Base-by-base conservation (phyloP, 2,329 filamentous ascomycete species). In the Meredithiella fracta region DNA sequence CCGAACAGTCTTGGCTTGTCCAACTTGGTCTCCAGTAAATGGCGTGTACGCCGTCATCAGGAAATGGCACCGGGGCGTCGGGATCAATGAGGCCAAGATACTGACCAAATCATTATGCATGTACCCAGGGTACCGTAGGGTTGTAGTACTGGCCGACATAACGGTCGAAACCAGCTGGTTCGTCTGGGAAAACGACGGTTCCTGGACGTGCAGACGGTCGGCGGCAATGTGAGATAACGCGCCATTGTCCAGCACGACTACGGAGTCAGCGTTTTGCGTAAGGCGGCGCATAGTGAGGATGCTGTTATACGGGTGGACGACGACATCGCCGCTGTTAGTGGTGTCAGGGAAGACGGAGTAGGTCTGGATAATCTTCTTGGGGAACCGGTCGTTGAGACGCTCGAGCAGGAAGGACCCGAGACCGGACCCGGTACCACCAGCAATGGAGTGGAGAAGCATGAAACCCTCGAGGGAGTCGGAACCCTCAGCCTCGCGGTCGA, bases 71-170 rank as follows among this genome's bases (percentile, higher is more conserved):
- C 92, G 83, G 8, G 92, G 94, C 0, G 91, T 98, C 1, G 92
- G 92, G 60, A 98, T 97, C 44, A 98, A 77, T 20, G 89, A 94
- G 23, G 94, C 92, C 58, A 98, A 78, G 63, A 98, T 97, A 69
- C 91, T 92, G 65, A 95, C 90, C 15, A 98, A 83, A 66, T 98
- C 92, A 69, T 98, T 98, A 74, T 98, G 92, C 92, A 98, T 98
- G 71, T 98, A 98, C 40, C 92, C 92, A 1, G 92, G 92, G 67
- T 98, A 98, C 65, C 92, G 80, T 53, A 98, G 80, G 1, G 94
- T 96, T 8, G 91, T 97, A 3, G 92, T 98, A 66, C 88, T 94
- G 40, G 92, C 92, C 37, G 90, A 96, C 92, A 98, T 98, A 67
- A 98, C 94, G 1, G 94, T 98, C 6, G 89, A 92, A 66, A 85